Evolutionary conservation across 192 early-diverging fungal genomes (phyloP).

Genomic region (Globomyces pollinis-pini): DNA sequence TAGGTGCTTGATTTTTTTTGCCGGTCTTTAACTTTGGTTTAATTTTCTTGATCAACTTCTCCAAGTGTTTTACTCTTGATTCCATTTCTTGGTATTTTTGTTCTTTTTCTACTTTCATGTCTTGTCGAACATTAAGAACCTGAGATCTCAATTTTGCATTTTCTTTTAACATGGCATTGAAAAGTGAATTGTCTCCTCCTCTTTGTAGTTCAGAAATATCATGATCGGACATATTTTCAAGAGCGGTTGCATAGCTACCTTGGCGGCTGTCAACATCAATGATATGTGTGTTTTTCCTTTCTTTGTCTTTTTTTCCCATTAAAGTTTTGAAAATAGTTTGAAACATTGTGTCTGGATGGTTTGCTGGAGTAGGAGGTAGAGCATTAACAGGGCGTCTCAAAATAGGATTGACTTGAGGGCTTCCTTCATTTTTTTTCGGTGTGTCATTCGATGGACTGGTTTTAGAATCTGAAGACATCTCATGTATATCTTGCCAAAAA

Average conservation of each 20-base stretch:
- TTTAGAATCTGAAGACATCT: background rate
- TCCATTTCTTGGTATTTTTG: background rate
- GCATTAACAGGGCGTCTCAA: background rate
- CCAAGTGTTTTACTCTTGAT: too few species aligned
- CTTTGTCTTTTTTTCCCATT: background rate
- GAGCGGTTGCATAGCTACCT: background rate
- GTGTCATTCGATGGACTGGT: background rate
- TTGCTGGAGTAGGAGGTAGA: too few species aligned
- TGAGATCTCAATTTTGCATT: background rate
- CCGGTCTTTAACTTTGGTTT: too few species aligned
- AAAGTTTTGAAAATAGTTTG: background rate
- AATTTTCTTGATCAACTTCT: too few species aligned
- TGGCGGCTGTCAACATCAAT: background rate
- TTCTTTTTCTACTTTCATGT: background rate
- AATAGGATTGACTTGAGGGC: too few species aligned
- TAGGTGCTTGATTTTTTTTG: too few species aligned
- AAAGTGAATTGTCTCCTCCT: background rate
- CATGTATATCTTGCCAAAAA: constrained; percentile 2
- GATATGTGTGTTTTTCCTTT: background rate
- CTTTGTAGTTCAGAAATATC: background rate
- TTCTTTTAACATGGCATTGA: constrained; percentile 11
- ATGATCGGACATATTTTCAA: background rate
- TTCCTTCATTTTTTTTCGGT: background rate
- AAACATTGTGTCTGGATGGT: too few species aligned
- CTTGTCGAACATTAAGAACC: background rate